Percentiles rank a stretch among this genome's conserved stretches.
phyloP scores from a whole-genome alignment of 306 rosid species.

The Dryas drummondii region DNA sequence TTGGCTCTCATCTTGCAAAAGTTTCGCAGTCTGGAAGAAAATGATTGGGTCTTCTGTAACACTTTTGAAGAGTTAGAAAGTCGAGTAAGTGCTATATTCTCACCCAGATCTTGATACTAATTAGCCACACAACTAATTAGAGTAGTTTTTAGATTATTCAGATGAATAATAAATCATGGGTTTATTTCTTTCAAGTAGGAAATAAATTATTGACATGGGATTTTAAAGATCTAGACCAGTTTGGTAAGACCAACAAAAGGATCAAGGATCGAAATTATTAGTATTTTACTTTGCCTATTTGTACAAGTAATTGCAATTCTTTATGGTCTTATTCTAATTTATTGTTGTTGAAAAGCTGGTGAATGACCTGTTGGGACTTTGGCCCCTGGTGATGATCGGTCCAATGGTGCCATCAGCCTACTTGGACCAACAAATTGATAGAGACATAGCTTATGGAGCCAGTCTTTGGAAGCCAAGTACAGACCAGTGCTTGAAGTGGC shows the following conservation, averaged over 20 bases:
- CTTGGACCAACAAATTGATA: conserved; percentile 36
- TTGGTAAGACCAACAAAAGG: background rate
- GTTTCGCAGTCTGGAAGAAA: conserved; percentile 20
- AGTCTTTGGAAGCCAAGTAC: conserved; percentile 33
- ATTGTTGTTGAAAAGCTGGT: conserved; percentile 19
- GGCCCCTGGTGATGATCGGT: conserved; percentile 38
- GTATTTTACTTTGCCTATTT: background rate
- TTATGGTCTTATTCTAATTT: conserved; percentile 5
- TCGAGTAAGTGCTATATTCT: conserved; percentile 23
- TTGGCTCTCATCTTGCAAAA: conserved; percentile 26
- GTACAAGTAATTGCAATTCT: background rate
- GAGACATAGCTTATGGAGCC: conserved; percentile 37
- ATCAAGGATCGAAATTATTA: background rate
- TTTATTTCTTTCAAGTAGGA: background rate
- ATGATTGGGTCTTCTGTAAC: conserved; percentile 45
- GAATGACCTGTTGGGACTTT: conserved; percentile 30
- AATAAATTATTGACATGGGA: background rate
- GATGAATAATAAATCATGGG: background rate
- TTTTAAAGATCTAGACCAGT: background rate
- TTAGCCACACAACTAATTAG: background rate
- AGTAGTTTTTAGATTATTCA: background rate
- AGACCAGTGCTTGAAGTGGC: conserved; percentile 33
- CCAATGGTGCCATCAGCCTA: conserved; percentile 58
- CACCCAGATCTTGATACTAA: conserved; percentile 5
- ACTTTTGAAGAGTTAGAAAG: conserved; percentile 36